Conservation (phyloP, 2,329 filamentous ascomycete genomes). For the Aspergillus sp. region DNA sequence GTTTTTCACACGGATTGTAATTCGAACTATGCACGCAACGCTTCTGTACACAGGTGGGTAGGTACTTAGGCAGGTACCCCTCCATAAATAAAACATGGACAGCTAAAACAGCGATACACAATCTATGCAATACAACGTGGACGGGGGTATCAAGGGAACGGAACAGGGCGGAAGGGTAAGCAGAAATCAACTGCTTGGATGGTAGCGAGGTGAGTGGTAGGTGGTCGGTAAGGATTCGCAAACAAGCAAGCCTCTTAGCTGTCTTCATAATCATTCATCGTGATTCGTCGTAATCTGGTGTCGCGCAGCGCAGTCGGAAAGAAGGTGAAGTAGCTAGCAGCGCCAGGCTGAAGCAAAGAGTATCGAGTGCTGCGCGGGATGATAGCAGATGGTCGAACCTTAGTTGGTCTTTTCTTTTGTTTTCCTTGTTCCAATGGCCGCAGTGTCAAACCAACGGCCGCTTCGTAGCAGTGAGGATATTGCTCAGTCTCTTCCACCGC, state of each 20-base stretch:
- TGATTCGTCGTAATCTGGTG: constrained; percentile 2
- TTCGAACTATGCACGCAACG: constrained; percentile 3
- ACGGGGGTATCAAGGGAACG: constrained; percentile 12
- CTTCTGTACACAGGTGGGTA: neutral
- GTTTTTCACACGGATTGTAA: neutral
- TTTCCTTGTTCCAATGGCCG: neutral
- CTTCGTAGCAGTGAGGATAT: constrained; percentile 31
- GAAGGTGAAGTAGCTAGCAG: neutral
- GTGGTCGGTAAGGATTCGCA: neutral
- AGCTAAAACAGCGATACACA: constrained; percentile 6
- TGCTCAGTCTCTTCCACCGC: constrained; percentile 35
- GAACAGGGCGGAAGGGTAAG: neutral
- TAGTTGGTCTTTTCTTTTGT: neutral
- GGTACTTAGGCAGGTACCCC: too few species aligned
- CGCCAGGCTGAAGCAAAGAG: neutral
- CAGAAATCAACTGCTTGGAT: too few species aligned
- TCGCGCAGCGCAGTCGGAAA: neutral
- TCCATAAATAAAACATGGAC: neutral
- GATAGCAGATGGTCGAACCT: neutral
- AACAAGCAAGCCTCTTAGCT: constrained; percentile 1
- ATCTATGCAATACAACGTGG: constrained; percentile 9
- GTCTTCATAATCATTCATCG: constrained; percentile 7
- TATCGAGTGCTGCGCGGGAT: neutral
- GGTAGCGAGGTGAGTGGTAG: neutral
- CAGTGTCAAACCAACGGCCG: constrained; percentile 12